phyloP scores from a whole-genome alignment of 495 filamentous ascomycete species.

The Trichoderma erinaceum region DNA sequence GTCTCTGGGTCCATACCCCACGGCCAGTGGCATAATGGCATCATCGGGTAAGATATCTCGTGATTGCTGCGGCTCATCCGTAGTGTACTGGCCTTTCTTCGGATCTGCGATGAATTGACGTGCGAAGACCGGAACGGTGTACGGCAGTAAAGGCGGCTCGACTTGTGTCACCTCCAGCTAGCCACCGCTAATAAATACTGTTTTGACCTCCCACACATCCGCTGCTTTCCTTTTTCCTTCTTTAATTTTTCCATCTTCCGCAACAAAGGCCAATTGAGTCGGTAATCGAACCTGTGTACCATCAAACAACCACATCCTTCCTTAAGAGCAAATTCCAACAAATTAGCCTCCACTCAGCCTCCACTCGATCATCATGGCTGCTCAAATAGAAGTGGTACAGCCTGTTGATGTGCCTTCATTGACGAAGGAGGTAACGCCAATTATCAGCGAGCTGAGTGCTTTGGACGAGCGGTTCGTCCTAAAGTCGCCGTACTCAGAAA shows the following conservation, averaged over 20 bases:
- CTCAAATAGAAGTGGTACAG: neutral
- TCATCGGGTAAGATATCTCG: slow-evolving; percentile 12
- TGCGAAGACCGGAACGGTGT: slow-evolving; percentile 1
- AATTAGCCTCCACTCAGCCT: too few species aligned
- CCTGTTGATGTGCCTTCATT: neutral
- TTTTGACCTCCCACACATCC: neutral
- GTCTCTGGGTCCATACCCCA: slow-evolving; percentile 10
- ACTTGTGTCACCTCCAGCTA: neutral
- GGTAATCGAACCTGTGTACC: neutral
- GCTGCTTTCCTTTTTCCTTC: neutral
- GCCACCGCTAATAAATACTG: neutral
- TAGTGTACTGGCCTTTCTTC: neutral
- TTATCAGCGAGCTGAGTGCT: neutral
- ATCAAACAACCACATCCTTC: neutral
- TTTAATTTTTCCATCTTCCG: neutral
- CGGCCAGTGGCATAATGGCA: slow-evolving; percentile 9
- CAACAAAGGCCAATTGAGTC: neutral
- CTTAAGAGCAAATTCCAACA: neutral
- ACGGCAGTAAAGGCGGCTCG: neutral
- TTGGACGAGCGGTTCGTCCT: neutral
- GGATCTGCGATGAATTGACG: neutral
- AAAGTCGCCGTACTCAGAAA: slow-evolving; percentile 66
- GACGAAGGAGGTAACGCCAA: neutral
- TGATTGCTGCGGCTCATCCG: neutral
- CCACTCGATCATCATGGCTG: neutral